Evolutionary conservation across 2,329 filamentous ascomycete genomes (phyloP), one percentile per base, ranked within the genome.

Genomic region (Colletotrichum euphorbiae): DNA sequence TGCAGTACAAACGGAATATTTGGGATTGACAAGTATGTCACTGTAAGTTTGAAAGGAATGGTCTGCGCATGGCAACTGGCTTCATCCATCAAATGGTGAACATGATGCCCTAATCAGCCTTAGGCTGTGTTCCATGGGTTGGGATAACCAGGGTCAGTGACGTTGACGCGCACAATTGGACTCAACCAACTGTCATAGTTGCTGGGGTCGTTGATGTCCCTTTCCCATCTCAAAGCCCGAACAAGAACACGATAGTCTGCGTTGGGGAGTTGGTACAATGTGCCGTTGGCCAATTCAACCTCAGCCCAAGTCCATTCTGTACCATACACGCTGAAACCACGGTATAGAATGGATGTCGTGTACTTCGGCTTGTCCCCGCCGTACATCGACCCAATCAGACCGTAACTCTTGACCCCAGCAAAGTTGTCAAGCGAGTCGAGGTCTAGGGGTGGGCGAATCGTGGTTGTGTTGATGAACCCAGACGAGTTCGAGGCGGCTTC

Each of bases 171-270:
- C 13, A 68, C 45, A 9, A 68, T 12, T 5, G 65, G 65, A 21
- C 65, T 64, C 24, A 64, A 54, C 65, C 65, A 68, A 45, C 65
- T 68, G 13, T 68, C 65, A 15, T 68, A 68, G n/a, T 46, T 40
- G 38, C 31, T 42, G 3, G 60, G 28, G 6, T 51, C 24, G 43
- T 42, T 51, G 19, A 62, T 15, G 11, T 64, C 52, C 11, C 46
- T 28, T 12, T 51, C 65, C 58, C 60, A 58, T 36, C 38, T 51
- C 8, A 68, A 33, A 13, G 65, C 60, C 4, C 65, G 51, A 13
- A 68, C 21, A 31, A 68, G 28, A 15, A 68, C 60, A 55, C 65
- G 59, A 38, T 68, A 68, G 21, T 68, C 65, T 7, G 60, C 60
- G 40, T 68, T 68, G 3, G 65, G 64, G 17, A 68, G 38, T n/a